Base-by-base conservation (phyloP, 805 yeast genomes). In the Saturnispora diversa region DNA sequence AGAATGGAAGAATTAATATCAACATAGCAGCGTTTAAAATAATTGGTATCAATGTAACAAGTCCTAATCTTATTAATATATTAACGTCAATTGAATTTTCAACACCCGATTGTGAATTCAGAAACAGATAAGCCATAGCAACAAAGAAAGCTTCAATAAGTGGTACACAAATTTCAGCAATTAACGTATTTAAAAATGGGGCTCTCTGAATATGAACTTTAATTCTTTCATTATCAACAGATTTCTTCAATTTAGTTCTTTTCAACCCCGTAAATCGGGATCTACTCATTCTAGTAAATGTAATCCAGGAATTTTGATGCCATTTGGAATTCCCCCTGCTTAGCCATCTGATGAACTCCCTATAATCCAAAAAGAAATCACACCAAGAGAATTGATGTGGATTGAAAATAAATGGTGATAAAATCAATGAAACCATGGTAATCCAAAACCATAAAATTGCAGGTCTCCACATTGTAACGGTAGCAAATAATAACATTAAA, bases 191-290 rank as follows among this genome's bases (percentile, higher is more conserved):
- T 23, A 77, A 66, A 58, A 90, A 73, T 45, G 80, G 84, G 15
- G 95, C 88, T 52, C 87, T 80, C 37, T 81, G 73, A 75, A 76
- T 39, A 77, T 73, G 48, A 22, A 52, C 50, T 15, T 54, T 46
- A n/a, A 45, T 51, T 22, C 23, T 43, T 30, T 42, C 65, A 77
- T 79, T 44, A 83, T 69, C 26, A 63, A 81, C 92, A 42, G 86
- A 75, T 24, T 62, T 63, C 50, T 80, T 87, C 17, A 78, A 78
- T 37, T 80, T 72, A 62, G 76, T 77, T 44, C 84, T 70, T 69
- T 87, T 88, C 71, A 76, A 87, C 44, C 99, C 98, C 23, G 97
- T 90, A 51, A 84, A 76, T 54, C 87, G 77, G 8, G 95, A 85
- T 62, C 99, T 76, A 4, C 87, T 73, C 46, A 74, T 67, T 53